These are phyloP conservation scores for Zizania palustris DNA, from an alignment of 202 grass and related monocot genomes.

Conservation along the genomic window DNA sequence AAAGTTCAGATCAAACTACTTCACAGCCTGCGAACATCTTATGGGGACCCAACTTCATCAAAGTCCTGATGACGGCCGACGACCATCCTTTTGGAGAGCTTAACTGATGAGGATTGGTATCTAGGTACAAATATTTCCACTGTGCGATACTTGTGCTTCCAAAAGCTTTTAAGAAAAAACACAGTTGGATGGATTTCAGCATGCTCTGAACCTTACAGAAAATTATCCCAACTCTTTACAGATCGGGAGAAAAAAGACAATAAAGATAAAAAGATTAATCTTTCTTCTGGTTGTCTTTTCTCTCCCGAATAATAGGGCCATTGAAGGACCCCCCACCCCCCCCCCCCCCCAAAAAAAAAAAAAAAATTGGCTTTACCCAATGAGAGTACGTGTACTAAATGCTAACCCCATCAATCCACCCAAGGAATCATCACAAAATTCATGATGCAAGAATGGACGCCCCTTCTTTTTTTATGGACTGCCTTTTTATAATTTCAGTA, in stretches of 20 bases:
- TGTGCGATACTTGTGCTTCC: not conserved
- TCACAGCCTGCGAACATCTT: not conserved
- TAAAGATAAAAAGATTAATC: constrained; percentile 14
- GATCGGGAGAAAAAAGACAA: not conserved
- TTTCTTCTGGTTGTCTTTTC: not conserved
- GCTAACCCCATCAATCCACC: not conserved
- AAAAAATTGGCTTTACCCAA: too few relatives aligned
- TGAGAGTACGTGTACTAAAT: constrained; percentile 1
- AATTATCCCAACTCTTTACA: not conserved
- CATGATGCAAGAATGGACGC: not conserved
- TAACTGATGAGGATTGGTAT: not conserved
- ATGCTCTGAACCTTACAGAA: constrained; percentile 17
- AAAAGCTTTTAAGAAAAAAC: not conserved
- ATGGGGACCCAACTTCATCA: not conserved
- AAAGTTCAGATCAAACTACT: not conserved
- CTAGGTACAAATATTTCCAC: constrained; percentile 4
- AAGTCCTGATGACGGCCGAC: not conserved
- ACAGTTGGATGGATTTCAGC: not conserved
- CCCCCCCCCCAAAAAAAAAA: too few relatives aligned
- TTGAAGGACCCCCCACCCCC: too few relatives aligned
- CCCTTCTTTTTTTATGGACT: constrained; percentile 22
- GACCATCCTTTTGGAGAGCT: not conserved
- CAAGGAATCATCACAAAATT: not conserved
- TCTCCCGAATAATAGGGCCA: too few relatives aligned
- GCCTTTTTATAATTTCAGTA: constrained; percentile 50